phyloP scores from a whole-genome alignment of 1,139 yeast genomes.

The Blastobotrys ciferrii region DNA sequence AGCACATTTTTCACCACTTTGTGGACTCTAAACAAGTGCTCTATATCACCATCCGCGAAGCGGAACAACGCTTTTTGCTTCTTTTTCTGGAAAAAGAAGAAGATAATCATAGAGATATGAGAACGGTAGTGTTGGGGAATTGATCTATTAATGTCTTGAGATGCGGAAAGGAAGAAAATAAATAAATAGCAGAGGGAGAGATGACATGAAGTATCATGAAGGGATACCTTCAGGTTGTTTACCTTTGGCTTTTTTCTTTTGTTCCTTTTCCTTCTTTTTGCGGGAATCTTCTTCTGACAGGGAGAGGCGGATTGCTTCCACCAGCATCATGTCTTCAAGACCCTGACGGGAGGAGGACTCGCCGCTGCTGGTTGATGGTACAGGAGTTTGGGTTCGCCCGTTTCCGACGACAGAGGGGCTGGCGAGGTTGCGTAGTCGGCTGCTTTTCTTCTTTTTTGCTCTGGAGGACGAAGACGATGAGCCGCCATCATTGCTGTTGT shows the following conservation, averaged over 20 bases:
- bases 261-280: constrained; percentile 13
- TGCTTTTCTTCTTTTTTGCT: constrained; percentile 12
- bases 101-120: neutral
- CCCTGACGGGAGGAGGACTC: constrained; percentile 30
- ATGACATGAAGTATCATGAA: neutral
- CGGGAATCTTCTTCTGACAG: constrained; percentile 20
- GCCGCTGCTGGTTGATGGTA: neutral
- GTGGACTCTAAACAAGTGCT: no score
- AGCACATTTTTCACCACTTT: no score
- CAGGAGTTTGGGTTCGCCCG: constrained; percentile 1
- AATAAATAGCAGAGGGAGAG: neutral
- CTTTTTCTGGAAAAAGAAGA: neutral
- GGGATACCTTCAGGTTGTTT: constrained; percentile 2
- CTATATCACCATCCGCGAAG: no score
- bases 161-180: neutral
- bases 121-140: no score
- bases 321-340: constrained; percentile 76
- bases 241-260: neutral
- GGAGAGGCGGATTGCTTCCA: constrained; percentile 69
- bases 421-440: constrained; percentile 3
- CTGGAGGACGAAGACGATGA: constrained; percentile 19
- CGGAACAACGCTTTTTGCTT: no score
- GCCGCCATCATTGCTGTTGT: constrained; percentile 23
- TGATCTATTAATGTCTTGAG: neutral
- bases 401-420: constrained; percentile 4